Percentiles rank a stretch among this genome's conserved stretches.
Conservation (phyloP, 169 alveolate species). For the Plasmodium yoelii region DNA sequence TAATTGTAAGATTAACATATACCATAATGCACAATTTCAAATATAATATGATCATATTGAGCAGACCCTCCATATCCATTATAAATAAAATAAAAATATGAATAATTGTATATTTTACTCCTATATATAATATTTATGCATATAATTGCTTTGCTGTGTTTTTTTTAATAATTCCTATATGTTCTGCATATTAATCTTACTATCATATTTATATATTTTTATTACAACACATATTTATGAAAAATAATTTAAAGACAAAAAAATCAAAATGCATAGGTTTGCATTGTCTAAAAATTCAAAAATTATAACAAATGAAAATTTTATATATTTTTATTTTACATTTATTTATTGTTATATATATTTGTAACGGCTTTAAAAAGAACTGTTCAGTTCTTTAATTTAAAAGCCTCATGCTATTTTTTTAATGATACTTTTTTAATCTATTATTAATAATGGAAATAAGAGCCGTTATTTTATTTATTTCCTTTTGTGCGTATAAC, state of each 20-base stretch:
- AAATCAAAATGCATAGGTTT: background rate
- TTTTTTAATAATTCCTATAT: conserved; percentile 15
- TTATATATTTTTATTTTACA: background rate
- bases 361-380: background rate
- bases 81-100: too few species aligned
- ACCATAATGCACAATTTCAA: too few species aligned
- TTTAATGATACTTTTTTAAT: background rate
- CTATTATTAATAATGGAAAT: conserved; percentile 5
- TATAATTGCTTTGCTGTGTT: background rate
- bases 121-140: too few species aligned
- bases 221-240: conserved; percentile 14
- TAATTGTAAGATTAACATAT: too few species aligned
- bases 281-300: background rate
- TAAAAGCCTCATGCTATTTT: background rate
- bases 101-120: too few species aligned
- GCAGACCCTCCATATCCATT: too few species aligned
- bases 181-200: conserved; percentile 19
- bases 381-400: background rate
- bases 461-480: background rate
- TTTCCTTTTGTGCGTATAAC: background rate
- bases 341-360: background rate
- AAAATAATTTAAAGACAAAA: conserved; percentile 11
- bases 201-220: conserved; percentile 11
- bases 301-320: background rate
- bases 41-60: too few species aligned